Evolutionary conservation across 2,329 filamentous ascomycete species (phyloP).

Genomic region (Apiospora kogelbergensis): DNA sequence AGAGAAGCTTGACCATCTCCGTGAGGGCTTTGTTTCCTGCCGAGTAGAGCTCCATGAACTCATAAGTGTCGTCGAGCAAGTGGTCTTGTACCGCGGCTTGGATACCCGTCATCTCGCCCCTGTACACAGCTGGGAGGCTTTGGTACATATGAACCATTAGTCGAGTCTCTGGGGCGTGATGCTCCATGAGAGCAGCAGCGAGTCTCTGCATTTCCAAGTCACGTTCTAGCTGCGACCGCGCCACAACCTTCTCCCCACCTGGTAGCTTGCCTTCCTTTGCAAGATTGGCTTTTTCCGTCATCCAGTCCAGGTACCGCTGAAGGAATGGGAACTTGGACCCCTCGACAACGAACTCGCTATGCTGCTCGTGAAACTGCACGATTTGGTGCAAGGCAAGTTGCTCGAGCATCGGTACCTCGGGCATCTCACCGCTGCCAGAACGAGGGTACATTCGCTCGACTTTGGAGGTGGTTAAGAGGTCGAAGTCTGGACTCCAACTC

Average conservation of each 20-base stretch:
- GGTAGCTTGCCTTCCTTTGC: too few species aligned
- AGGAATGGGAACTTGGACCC: neutral
- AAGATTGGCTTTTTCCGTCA: neutral
- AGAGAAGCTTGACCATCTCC: neutral
- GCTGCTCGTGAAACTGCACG: neutral
- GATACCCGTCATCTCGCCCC: constrained; percentile 26
- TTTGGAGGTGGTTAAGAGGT: neutral
- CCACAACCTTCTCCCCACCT: too few species aligned
- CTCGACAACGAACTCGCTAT: neutral
- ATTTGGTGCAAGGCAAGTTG: neutral
- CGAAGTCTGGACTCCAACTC: neutral
- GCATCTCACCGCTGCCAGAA: neutral
- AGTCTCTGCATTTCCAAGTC: too few species aligned
- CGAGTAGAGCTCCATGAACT: constrained; percentile 28
- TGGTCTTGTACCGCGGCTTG: constrained; percentile 28
- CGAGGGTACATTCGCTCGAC: neutral
- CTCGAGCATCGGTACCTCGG: neutral
- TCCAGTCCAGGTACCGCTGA: neutral
- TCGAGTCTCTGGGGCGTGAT: too few species aligned
- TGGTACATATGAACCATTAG: too few species aligned
- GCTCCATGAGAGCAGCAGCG: too few species aligned
- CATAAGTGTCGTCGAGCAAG: constrained; percentile 29
- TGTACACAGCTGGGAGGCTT: constrained; percentile 24
- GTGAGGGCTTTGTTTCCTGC: neutral
- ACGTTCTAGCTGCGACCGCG: too few species aligned